phyloP scores from a whole-genome alignment of 1,139 yeast species.

The Nakaseomyces nivariensis region DNA sequence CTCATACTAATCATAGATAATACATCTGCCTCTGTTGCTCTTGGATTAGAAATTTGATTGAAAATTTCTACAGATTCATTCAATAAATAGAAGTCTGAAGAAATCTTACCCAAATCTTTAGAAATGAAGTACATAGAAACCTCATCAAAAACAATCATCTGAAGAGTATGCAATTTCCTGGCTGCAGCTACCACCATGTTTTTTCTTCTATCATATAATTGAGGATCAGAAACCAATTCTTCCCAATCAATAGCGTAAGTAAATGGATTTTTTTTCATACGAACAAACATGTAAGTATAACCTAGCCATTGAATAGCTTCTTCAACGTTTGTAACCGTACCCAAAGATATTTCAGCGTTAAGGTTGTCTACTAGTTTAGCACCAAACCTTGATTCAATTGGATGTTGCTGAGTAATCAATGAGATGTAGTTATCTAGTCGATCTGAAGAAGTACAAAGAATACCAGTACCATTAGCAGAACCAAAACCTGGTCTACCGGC shows the following conservation, averaged over 20 bases:
- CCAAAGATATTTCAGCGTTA: constrained; percentile 92
- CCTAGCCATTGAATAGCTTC: constrained; percentile 97
- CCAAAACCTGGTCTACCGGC: constrained; percentile 96
- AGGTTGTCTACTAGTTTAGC: constrained; percentile 79
- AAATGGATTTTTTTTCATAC: constrained; percentile 92
- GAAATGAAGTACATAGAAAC: constrained; percentile 68
- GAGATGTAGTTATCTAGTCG: constrained; percentile 78
- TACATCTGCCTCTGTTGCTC: constrained; percentile 87
- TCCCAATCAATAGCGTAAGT: constrained; percentile 90
- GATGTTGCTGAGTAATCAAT: constrained; percentile 86
- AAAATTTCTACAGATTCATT: constrained; percentile 84
- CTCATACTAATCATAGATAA: constrained; percentile 85
- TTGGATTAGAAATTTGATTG: constrained; percentile 72
- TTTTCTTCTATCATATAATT: constrained; percentile 61
- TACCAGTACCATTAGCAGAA: constrained; percentile 86
- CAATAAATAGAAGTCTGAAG: constrained; percentile 84
- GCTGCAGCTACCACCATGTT: constrained; percentile 75
- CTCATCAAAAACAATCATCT: constrained; percentile 91
- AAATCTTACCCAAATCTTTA: constrained; percentile 87
- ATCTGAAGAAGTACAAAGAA: constrained; percentile 75
- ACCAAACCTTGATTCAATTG: constrained; percentile 79
- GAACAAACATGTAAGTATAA: constrained; percentile 83
- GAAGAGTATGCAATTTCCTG: constrained; percentile 65
- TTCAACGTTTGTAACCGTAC: constrained; percentile 88
- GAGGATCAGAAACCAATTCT: constrained; percentile 75